Evolutionary conservation across 1,139 yeast species (phyloP).

Genomic region (Yamadazyma triangularis): DNA sequence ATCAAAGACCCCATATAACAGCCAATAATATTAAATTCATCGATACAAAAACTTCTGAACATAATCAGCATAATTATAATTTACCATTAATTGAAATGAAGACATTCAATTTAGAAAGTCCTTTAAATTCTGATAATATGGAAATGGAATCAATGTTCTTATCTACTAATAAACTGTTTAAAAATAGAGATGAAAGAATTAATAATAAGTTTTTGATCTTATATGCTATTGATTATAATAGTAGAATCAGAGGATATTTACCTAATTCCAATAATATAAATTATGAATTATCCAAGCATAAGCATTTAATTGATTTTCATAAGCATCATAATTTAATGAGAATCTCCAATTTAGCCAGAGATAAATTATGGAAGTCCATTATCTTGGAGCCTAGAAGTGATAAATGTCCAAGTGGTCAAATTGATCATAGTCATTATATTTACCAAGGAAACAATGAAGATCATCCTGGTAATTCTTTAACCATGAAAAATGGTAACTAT

Average conservation of each 20-base stretch:
- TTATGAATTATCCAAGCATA: conserved; percentile 4
- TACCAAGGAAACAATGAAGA: conserved; percentile 12
- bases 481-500: conserved; percentile 22
- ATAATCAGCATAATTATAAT: too few species aligned
- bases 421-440: conserved; percentile 20
- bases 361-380: conserved; percentile 48
- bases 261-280: conserved; percentile 21
- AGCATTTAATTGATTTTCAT: conserved; percentile 19
- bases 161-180: conserved; percentile 14
- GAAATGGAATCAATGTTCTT: not conserved
- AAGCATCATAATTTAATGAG: conserved; percentile 21
- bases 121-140: conserved; percentile 3
- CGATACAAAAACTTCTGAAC: not conserved
- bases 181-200: conserved; percentile 43
- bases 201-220: conserved; percentile 41
- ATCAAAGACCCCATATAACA: not conserved
- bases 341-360: conserved; percentile 35
- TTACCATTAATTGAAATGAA: conserved; percentile 3
- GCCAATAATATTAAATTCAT: too few species aligned
- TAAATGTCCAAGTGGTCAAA: conserved; percentile 20
- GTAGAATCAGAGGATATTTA: conserved; percentile 25
- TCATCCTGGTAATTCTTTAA: conserved; percentile 7
- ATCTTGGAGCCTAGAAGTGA: conserved; percentile 46
- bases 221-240: conserved; percentile 43
- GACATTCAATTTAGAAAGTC: conserved; percentile 1